Conservation (phyloP, 345 rosid species). For the Excoecaria agallocha region DNA sequence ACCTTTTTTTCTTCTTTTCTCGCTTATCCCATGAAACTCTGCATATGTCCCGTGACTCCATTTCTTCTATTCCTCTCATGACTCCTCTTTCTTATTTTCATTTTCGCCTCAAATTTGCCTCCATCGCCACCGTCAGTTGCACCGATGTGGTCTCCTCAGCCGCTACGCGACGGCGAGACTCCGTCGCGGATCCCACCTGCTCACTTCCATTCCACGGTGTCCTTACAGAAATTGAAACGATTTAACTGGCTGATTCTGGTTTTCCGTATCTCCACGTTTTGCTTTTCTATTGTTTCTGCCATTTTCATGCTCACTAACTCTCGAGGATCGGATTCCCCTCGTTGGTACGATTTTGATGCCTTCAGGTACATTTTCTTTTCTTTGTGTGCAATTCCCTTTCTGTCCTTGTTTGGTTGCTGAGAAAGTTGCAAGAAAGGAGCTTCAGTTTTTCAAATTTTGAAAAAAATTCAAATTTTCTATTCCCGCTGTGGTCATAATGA, state of each 20-base stretch:
- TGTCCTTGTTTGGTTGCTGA: conserved; percentile 10
- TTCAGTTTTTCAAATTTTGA: neutral
- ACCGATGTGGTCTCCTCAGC: conserved; percentile 67
- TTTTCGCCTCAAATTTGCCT: neutral
- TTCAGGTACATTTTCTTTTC: conserved; percentile 48
- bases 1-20: conserved; percentile 19
- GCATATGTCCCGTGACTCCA: conserved; percentile 42
- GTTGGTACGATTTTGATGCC: conserved; percentile 87
- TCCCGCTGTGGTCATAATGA: neutral
- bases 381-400: neutral
- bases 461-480: neutral
- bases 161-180: conserved; percentile 59
- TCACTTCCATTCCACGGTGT: conserved; percentile 70
- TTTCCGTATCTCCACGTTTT: conserved; percentile 70
- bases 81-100: conserved; percentile 1
- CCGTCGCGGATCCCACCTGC: conserved; percentile 41
- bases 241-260: conserved; percentile 73
- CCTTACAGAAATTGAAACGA: conserved; percentile 71
- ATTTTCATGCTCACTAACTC: conserved; percentile 84
- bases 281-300: conserved; percentile 76
- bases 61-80: conserved; percentile 31
- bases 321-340: conserved; percentile 54
- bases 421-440: neutral
- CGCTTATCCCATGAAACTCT: conserved; percentile 22
- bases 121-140: neutral